phyloP scores from a whole-genome alignment of 140 eudicot species.

The Bidens hawaiensis region DNA sequence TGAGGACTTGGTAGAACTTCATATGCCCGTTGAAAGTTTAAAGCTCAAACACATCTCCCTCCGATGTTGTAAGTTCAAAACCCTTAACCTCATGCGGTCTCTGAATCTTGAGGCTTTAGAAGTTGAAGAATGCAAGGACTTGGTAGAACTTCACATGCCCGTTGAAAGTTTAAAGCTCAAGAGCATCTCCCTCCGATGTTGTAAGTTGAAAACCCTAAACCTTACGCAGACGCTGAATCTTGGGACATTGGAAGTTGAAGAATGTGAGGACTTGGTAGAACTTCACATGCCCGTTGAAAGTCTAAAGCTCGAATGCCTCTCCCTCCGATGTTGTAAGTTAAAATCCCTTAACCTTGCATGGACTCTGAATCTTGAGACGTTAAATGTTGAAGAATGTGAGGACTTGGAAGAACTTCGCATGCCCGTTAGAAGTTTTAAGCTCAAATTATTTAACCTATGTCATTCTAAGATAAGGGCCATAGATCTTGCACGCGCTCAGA shows the following conservation, averaged over 20 bases:
- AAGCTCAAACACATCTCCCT: background rate
- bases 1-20: background rate
- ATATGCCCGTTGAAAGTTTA: background rate
- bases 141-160: no score
- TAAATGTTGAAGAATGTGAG: background rate
- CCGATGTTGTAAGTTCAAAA: background rate
- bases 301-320: background rate
- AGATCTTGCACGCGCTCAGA: no score
- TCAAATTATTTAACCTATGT: background rate
- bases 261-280: background rate
- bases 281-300: background rate
- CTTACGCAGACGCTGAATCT: background rate
- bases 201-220: background rate
- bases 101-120: background rate
- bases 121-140: no score
- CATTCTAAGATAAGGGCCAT: no score
- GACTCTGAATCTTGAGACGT: background rate
- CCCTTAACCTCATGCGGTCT: background rate
- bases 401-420: slow-evolving; percentile 8
- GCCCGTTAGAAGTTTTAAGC: background rate
- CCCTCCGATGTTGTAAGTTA: background rate
- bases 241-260: background rate
- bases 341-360: background rate
- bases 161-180: no score
- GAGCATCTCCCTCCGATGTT: background rate